Evolutionary conservation across 768 basidiomycete species (phyloP).

Genomic region (Austroboletus eburneus): DNA sequence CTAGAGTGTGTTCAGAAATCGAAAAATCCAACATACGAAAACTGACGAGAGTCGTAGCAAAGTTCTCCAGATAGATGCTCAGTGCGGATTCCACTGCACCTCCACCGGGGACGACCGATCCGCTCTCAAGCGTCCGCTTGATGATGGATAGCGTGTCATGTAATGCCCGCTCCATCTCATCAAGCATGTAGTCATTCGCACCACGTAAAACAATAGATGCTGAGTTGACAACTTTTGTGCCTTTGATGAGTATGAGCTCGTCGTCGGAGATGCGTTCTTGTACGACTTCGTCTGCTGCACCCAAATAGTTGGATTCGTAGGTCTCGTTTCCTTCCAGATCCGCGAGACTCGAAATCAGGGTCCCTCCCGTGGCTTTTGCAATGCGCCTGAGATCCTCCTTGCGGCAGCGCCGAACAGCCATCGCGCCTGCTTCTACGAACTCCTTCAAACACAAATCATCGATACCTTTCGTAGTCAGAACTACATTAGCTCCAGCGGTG

Average conservation of each 20-base stretch:
- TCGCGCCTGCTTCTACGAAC: constrained; percentile 97
- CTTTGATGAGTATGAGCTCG: constrained; percentile 95
- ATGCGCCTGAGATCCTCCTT: constrained; percentile 98
- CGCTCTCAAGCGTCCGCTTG: constrained; percentile 96
- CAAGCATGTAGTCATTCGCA: constrained; percentile 98
- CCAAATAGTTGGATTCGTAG: constrained; percentile 87
- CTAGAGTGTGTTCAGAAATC: constrained; percentile 38
- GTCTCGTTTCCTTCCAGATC: constrained; percentile 98
- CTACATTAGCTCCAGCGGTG: constrained; percentile 92
- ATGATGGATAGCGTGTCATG: constrained; percentile 94
- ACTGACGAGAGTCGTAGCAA: constrained; percentile 92
- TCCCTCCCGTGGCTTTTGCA: constrained; percentile 95
- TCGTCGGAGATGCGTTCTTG: constrained; percentile 99
- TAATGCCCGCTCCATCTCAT: constrained; percentile 97
- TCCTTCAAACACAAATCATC: constrained; percentile 98
- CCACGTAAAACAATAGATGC: constrained; percentile 91
- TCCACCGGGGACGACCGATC: constrained; percentile 92
- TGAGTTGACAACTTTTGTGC: constrained; percentile 93
- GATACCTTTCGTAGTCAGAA: constrained; percentile 97
- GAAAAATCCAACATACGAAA: background rate
- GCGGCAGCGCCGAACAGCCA: constrained; percentile 95
- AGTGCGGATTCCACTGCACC: constrained; percentile 96
- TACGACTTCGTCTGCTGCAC: constrained; percentile 92
- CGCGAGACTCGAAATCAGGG: constrained; percentile 85
- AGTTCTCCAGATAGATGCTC: constrained; percentile 97